Percentiles rank a stretch among this genome's conserved stretches.
Evolutionary conservation across 495 filamentous ascomycete species (phyloP).

Genomic region (Lasiosphaeriaceae sp.): DNA sequence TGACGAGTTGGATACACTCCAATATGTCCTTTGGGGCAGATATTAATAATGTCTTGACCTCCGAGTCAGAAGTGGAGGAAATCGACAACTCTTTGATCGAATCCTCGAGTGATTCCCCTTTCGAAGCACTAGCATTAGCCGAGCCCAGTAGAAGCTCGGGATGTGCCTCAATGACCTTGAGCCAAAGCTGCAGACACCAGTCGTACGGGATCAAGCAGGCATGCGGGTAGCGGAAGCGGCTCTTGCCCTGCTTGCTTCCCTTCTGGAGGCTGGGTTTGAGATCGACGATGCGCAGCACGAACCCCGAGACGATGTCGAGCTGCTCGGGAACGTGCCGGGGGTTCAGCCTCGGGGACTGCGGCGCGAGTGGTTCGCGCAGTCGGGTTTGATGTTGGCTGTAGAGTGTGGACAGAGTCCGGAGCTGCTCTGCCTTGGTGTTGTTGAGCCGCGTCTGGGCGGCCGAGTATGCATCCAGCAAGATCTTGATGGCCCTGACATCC

Average conservation of each 20-base stretch:
- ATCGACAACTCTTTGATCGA: background rate
- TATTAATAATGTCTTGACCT: too few relatives aligned
- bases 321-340: conserved; percentile 7
- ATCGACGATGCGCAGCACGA: conserved; percentile 4
- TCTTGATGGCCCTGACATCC: too few relatives aligned
- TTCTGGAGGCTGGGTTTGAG: background rate
- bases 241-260: background rate
- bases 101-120: background rate
- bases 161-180: background rate
- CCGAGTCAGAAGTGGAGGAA: background rate
- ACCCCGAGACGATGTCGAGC: background rate
- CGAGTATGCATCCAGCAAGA: conserved; percentile 9
- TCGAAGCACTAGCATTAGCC: background rate
- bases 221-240: conserved; percentile 10
- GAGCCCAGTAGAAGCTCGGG: background rate
- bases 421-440: conserved; percentile 6
- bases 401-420: conserved; percentile 1
- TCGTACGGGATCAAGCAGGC: conserved; percentile 15
- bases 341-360: conserved; percentile 14
- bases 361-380: conserved; percentile 10
- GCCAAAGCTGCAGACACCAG: conserved; percentile 16
- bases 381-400: conserved; percentile 5
- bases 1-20: background rate
- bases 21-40: background rate
- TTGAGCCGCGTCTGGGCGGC: conserved; percentile 9